These are phyloP conservation scores for Xylariaceae sp. DNA, from an alignment of 2,329 filamentous ascomycete genomes.

Conservation along the genomic window DNA sequence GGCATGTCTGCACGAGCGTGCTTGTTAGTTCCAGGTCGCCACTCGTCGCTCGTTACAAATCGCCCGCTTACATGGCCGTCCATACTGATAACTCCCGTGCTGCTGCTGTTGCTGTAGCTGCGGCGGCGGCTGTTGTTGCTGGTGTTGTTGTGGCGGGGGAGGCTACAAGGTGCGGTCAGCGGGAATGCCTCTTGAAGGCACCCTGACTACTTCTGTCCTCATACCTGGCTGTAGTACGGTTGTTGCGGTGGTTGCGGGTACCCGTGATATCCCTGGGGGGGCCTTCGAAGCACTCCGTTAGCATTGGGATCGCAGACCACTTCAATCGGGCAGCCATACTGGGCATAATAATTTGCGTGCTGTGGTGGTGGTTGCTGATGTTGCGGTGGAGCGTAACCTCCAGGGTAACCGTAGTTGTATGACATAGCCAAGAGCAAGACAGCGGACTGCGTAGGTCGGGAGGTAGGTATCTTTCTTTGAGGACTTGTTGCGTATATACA, in stretches of 20 bases:
- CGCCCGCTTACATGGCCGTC: conserved; percentile 40
- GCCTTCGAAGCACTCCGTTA: conserved; percentile 27
- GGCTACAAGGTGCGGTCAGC: conserved; percentile 4
- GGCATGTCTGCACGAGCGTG: conserved; percentile 31
- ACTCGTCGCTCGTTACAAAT: neutral
- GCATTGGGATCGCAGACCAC: conserved; percentile 5
- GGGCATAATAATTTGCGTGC: conserved; percentile 28
- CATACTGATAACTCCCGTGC: conserved; percentile 44
- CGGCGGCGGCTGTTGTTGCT: conserved; percentile 28
- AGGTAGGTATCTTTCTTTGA: conserved; percentile 3
- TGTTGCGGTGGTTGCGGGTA: conserved; percentile 43
- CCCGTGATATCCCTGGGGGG: conserved; percentile 43
- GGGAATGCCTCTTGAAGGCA: neutral
- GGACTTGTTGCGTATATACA: conserved; percentile 1
- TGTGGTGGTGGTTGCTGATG: conserved; percentile 27
- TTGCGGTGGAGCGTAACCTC: conserved; percentile 31
- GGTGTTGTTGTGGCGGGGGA: conserved; percentile 11
- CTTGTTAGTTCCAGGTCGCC: conserved; percentile 12
- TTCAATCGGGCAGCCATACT: conserved; percentile 17
- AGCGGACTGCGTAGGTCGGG: conserved; percentile 4
- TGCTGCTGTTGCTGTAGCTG: conserved; percentile 39
- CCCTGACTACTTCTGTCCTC: too few species aligned
- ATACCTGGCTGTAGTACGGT: conserved; percentile 40
- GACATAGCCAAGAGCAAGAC: conserved; percentile 25
- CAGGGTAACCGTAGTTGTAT: conserved; percentile 28